Percentiles rank a stretch among this genome's conserved stretches.
Conservation (phyloP, 2,329 filamentous ascomycete species). For the Fusarium domesticum region DNA sequence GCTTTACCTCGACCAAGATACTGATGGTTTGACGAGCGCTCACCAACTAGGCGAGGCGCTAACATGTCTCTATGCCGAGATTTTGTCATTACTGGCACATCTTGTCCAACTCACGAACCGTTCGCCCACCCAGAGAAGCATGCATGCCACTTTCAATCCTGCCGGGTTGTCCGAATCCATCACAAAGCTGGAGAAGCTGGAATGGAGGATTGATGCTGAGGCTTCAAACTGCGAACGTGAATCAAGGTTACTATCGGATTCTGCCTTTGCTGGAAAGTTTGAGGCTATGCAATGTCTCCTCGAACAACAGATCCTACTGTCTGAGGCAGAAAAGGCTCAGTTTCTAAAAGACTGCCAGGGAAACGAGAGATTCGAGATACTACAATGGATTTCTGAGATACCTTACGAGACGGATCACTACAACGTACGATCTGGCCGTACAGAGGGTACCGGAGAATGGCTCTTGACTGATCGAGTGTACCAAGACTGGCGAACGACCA, state of each 20-base stretch:
- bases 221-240: background rate
- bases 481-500: slow-evolving; percentile 2
- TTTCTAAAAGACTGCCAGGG: slow-evolving; percentile 5
- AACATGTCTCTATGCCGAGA: background rate
- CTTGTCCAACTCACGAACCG: background rate
- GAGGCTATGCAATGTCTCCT: background rate
- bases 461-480: slow-evolving; percentile 5
- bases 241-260: background rate
- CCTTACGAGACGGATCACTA: slow-evolving; percentile 11
- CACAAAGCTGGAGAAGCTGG: background rate
- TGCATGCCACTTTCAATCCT: background rate
- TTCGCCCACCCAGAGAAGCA: background rate
- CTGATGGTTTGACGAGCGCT: background rate
- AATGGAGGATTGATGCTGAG: background rate
- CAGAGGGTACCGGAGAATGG: slow-evolving; percentile 9
- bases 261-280: background rate
- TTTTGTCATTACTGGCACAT: background rate
- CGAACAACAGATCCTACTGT: background rate
- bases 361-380: slow-evolving; percentile 8
- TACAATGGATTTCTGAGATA: slow-evolving; percentile 12
- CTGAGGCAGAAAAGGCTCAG: background rate
- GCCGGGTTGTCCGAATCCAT: background rate
- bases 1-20: background rate
- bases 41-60: background rate
- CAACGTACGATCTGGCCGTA: slow-evolving; percentile 3